Base-by-base conservation (phyloP, 352 stramenopile genomes). In the Pythium dissimile region DNA sequence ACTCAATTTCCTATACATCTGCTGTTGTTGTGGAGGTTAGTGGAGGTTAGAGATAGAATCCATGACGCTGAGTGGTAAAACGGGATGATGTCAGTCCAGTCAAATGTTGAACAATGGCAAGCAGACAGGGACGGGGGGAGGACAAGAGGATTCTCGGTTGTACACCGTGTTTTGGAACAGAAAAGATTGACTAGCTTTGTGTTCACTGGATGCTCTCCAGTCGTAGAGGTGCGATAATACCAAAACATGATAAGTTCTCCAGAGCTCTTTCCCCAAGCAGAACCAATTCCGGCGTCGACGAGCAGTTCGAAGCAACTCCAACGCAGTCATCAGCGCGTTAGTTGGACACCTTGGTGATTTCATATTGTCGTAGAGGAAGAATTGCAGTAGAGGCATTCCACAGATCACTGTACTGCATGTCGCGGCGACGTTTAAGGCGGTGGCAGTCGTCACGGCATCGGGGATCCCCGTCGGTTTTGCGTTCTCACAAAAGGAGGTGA, bases 51-150 rank as follows among this genome's bases (percentile, higher is more conserved):
- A 27, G n/a, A 24, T 21, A 5, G 11, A 26, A 5, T 13, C 11
- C 32, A 63, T 63, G 55, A 63, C 55, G 55, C 32, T 35, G 26
- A 18, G 28, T 12, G 15, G 10, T 10, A 48, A 34, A 55, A 51
- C 26, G 37, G 37, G 31, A 64, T 64, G 57, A 64, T 64, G 57
- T 64, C 48, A 64, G 57, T 6, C 11, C 15, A 43, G 37, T n/a
- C n/a, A n/a, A n/a, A n/a, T n/a, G 21, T 48, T 30, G 23, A 35
- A 31, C 23, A n/a, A 16, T 41, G 34, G 34, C 12, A 41, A 11
- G 20, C 12, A 7, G 12, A 11, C 5, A 41, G 34, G 20, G 34
- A 41, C 34, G 34, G 34, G 34, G 45, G 5, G n/a, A 21, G 6
- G 12, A 15, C 27, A 8, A 20, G 12, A 28, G 12, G 6, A 32